A percentile compares a stretch with the other conserved stretches of the same genome.
Evolutionary conservation across 192 early-diverging fungal species (phyloP).

Genomic region (Coemansia erecta): DNA sequence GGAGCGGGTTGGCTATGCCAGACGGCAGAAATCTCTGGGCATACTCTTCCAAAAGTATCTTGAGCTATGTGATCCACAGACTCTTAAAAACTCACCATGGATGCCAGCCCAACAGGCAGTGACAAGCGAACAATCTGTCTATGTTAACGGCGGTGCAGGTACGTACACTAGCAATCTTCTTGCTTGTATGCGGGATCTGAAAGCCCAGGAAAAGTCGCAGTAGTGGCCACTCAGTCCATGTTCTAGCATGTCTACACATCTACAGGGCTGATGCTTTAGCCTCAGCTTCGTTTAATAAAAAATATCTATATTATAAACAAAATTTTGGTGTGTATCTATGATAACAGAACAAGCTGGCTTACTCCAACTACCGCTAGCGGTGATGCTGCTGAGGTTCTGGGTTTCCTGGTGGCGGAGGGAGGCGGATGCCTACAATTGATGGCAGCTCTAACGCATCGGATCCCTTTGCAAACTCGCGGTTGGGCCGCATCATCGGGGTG

Average conservation of each 20-base stretch:
- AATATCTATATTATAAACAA: constrained; percentile 5
- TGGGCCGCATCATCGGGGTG: constrained; percentile 43
- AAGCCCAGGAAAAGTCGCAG: constrained; percentile 6
- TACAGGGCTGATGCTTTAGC: too few species aligned
- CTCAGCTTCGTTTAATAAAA: not conserved
- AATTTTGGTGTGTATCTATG: not conserved
- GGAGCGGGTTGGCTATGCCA: constrained; percentile 29
- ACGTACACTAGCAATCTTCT: constrained; percentile 37
- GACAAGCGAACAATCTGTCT: constrained; percentile 14
- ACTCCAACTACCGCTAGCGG: not conserved
- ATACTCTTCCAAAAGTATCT: constrained; percentile 12
- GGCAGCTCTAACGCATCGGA: constrained; percentile 27
- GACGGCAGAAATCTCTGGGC: constrained; percentile 27
- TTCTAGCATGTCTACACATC: too few species aligned
- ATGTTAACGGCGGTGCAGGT: constrained; percentile 20
- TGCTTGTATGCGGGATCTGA: constrained; percentile 20
- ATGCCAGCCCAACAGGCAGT: constrained; percentile 25
- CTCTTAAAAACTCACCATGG: constrained; percentile 4
- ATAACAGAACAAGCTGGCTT: not conserved
- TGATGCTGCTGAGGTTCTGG: constrained; percentile 4
- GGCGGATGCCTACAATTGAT: too few species aligned
- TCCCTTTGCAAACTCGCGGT: constrained; percentile 6
- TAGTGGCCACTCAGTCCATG: too few species aligned
- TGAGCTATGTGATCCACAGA: not conserved
- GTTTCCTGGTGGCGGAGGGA: too few species aligned